Base-by-base conservation (phyloP, 2,329 filamentous ascomycete genomes). In the Penicillium olsonii region DNA sequence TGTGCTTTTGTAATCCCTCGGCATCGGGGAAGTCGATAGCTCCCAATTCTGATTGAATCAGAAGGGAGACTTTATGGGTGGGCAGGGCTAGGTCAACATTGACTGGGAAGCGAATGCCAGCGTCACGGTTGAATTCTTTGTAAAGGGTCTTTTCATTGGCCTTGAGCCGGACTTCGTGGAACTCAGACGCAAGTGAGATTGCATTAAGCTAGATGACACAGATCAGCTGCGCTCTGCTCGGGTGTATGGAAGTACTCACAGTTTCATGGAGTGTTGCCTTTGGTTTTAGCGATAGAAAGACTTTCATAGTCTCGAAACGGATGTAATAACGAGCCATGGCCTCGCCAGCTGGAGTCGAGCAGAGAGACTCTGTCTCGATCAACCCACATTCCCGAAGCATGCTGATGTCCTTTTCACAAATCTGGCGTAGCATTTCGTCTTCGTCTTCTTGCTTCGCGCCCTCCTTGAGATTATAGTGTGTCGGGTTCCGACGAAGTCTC, bases 301-400 rank as follows among this genome's bases (percentile, higher is more conserved):
- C 67, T 59, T 84, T 86, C 88, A 94, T 95, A 0, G 89, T 94
- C 31, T 87, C 80, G 59, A 92, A 92, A 18, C 83, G 83, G 3
- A 94, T 75, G 72, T 90, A 92, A 66, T 92, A 95, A 40, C 84
- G 82, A 37, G 89, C 87, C 90, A 95, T 95, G 4, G 87, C 86
- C 48, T 87, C 79, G 1, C 90, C 90, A 62, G 87, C 89, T 41
- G 85, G 83, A 0, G 88, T 92, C 37, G 82, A 84, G 20, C 71
- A 75, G 40, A 92, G 78, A 4, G 69, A 69, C 0, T 75, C 67
- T 2, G 67, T 53, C 2, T 75, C 76, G 11, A 91, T 75, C 6
- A 94, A 74, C 1, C 78, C 73, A 31, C 75, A 68, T 20, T 86
- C 77, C 50, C 83, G 78, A 1, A 95, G 75, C n/a, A 84, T 74